phyloP scores from a whole-genome alignment of 768 basidiomycete genomes.

The Xanthoconium stramineum region DNA sequence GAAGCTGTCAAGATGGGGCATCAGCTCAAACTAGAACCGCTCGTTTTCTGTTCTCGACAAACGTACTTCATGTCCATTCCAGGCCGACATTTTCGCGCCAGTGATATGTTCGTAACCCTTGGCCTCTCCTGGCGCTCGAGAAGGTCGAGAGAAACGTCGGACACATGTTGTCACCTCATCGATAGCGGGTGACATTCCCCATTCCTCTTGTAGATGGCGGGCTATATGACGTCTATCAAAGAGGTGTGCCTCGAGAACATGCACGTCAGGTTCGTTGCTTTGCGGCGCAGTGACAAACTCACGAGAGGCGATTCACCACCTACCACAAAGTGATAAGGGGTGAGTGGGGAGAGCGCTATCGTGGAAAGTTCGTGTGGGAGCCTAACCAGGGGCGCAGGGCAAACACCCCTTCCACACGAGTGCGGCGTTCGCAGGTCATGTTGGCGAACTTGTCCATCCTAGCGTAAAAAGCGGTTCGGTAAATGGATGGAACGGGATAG shows the following conservation, averaged over 20 bases:
- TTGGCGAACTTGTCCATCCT: constrained; percentile 87
- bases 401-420: constrained; percentile 51
- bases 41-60: not conserved
- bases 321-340: constrained; percentile 82
- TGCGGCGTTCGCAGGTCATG: constrained; percentile 78
- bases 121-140: constrained; percentile 33
- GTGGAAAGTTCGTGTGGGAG: constrained; percentile 67
- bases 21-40: constrained; percentile 10
- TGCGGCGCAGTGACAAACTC: constrained; percentile 25
- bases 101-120: constrained; percentile 62
- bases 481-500: not conserved
- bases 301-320: constrained; percentile 80
- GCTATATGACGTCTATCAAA: constrained; percentile 79
- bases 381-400: constrained; percentile 70
- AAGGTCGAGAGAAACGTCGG: constrained; percentile 65
- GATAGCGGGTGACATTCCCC: constrained; percentile 55
- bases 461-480: constrained; percentile 24
- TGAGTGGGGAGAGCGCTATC: constrained; percentile 70
- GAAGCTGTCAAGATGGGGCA: constrained; percentile 40
- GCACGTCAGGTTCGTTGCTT: not conserved
- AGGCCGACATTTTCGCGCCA: constrained; percentile 65
- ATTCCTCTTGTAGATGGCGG: constrained; percentile 58
- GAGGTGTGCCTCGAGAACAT: constrained; percentile 34
- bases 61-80: constrained; percentile 73
- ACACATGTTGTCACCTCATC: constrained; percentile 72